Conservation (phyloP, 306 rosid species). For the Citrullus mucosospermus region DNA sequence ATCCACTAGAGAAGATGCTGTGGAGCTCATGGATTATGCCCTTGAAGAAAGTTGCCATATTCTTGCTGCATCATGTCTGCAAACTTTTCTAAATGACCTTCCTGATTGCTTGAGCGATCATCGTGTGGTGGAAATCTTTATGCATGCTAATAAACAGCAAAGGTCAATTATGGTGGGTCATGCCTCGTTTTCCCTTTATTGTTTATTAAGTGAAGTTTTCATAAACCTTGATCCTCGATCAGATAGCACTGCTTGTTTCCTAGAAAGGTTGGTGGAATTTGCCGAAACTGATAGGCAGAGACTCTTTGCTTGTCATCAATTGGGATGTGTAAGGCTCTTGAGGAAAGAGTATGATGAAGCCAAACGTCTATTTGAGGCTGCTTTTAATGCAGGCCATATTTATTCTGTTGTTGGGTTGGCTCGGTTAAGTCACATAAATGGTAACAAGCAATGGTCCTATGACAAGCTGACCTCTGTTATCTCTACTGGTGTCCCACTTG, state of each 20-base stretch:
- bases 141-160: constrained; percentile 41
- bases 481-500: constrained; percentile 40
- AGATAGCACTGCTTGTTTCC: constrained; percentile 57
- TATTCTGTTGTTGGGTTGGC: constrained; percentile 73
- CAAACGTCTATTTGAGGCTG: constrained; percentile 46
- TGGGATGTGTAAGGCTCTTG: constrained; percentile 60
- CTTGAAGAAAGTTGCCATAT: constrained; percentile 54
- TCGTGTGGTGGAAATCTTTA: constrained; percentile 51
- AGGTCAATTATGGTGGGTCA: constrained; percentile 61
- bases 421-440: constrained; percentile 47
- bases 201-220: constrained; percentile 74
- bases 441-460: constrained; percentile 47
- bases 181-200: constrained; percentile 60
- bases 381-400: constrained; percentile 70
- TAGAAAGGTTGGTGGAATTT: constrained; percentile 49
- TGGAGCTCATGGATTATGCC: constrained; percentile 72
- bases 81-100: constrained; percentile 60
- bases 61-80: constrained; percentile 76
- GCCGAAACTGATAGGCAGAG: constrained; percentile 62
- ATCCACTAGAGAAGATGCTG: constrained; percentile 59
- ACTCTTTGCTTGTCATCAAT: constrained; percentile 52
- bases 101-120: constrained; percentile 54
- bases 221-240: constrained; percentile 54
- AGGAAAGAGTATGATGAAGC: constrained; percentile 76
- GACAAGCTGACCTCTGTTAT: constrained; percentile 63